Evolutionary conservation across 75 land plant genomes (phyloP), one percentile per base, ranked within the genome.

Genomic region (Cunninghamia lanceolata): DNA sequence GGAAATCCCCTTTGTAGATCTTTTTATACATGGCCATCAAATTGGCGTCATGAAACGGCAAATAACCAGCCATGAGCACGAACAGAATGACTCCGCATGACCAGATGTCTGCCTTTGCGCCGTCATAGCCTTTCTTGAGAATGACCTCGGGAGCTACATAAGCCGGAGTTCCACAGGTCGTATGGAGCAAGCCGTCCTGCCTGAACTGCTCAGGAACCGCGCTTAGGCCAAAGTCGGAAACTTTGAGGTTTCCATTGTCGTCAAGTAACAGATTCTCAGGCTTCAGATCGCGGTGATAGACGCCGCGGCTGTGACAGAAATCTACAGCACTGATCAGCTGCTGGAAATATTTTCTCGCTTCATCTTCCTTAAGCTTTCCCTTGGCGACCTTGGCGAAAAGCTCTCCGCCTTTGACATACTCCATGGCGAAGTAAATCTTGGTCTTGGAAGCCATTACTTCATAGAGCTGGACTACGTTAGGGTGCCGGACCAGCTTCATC

Each of bases 131-230:
- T 63, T 87, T 90, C 85, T 85, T 90, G 59, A 87, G 38, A 43
- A 94, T 36, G 34, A 94, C 92, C 91, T 94, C 96, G 74, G 96
- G 95, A 6, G 96, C 94, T 7, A 94, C 93, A 76, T 94, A 94
- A 10, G 91, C 92, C 77, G 96, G 96, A 2, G 93, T 92, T 2
- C 96, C 96, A 84, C 96, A 94, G 84, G 88, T 85, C 3, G 94
- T 93, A 89, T 93, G 95, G 14, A 94, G 90, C 15, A 93, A 84
- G 1, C 94, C 96, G 85, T 94, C 96, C 84, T 85, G 39, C 32
- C 90, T 79, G 56, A 86, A 84, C 84, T 88, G 90, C 73, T 89
- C 91, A 10, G 92, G 88, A 70, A 91, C 73, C 0, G 94, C 92
- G 74, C 88, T 86, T 75, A 93, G 86, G 16, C 93, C 95, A 68